Base-by-base conservation (phyloP, 1,284 basidiomycete species). In the Sporisorium reilianum region DNA sequence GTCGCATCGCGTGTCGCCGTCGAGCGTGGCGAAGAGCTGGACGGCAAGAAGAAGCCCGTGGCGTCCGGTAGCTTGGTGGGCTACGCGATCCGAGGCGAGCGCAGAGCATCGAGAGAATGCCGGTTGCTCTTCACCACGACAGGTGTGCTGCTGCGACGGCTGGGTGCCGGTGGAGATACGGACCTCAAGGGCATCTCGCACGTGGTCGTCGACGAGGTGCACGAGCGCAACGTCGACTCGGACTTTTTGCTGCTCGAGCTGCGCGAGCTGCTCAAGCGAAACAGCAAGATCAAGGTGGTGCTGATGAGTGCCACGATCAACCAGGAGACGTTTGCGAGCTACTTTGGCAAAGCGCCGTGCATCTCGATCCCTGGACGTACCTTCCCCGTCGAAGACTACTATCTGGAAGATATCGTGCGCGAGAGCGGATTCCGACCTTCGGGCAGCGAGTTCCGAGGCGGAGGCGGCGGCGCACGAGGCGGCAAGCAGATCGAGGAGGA, bases 201-300 rank as follows among this genome's bases (percentile, higher is more conserved):
- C 85, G 88, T 97, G 32, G 87, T 97, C 48, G 93, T 97, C 14
- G 95, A 97, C 80, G 95, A 97, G 88, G 93, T 94, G 32, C 94
- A 96, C 82, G 94, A 96, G 86, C 89, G 94, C 55, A 93, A 93
- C 16, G 89, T 95, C 11, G 94, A 97, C 79, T 91, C 92, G 14
- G 95, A 97, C 85, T 91, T 97, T 76, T 86, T 97, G 44, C 88
- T 97, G 1, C 89, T 97, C n/a, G 91, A 96, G 80, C 87, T 89
- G 28, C 90, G 91, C 66, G 91, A 94, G 77, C 86, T 97, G 11
- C 86, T 97, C 49, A 87, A 87, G 65, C 87, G 85, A n/a, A 92
- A 95, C 78, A 86, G 87, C 40, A 89, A 85, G 8, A 88, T 97
- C 80, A 95, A 93, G 84, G 89, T 95, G n/a, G 85, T 94, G 30